Evolutionary conservation across 2,329 filamentous ascomycete genomes (phyloP), one percentile per base, ranked within the genome.

Genomic region (Calonectria crousiana): DNA sequence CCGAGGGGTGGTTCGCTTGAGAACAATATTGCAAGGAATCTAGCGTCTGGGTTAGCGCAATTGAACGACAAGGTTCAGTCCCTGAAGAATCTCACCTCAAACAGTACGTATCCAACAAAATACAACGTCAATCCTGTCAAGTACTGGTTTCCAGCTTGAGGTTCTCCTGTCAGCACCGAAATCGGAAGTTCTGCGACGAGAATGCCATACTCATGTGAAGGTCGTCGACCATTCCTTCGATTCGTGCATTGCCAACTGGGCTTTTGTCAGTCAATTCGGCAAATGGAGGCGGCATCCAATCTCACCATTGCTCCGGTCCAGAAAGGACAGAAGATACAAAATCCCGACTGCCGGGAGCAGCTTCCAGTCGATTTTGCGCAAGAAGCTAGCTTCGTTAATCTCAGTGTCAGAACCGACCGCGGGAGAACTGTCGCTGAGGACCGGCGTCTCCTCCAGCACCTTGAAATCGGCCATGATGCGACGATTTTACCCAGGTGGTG

Each of bases 41-140:
- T 89, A 14, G 6, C 16, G 2, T 4, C 1, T 16, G 26, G 34
- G 82, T 18, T 80, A 73, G 4, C 0, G 11, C 9, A 2, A n/a
- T n/a, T n/a, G n/a, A 0, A 10, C 1, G 0, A 1, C 9, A 4
- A 0, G 0, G n/a, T 14, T n/a, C 6, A 2, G 2, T 47, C 14
- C 5, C 20, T 13, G 20, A 4, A 44, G 16, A 18, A 26, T 20
- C 81, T 53, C 56, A 88, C 87, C 78, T 92, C 90, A 52, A 91
- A 91, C 14, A 91, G 78, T 1, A 91, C 89, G 73, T 91, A 92
- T 53, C 89, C 89, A 51, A 91, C 84, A 79, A 94, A 94, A 81
- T 93, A 94, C 0, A 94, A 81, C 0, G 92, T 94, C 51, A 94
- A 80, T 1, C 91, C 91, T 0, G 90, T 92, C 1, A 94, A 85